Conservation (phyloP, 495 filamentous ascomycete species). For the Glonium stellatum region DNA sequence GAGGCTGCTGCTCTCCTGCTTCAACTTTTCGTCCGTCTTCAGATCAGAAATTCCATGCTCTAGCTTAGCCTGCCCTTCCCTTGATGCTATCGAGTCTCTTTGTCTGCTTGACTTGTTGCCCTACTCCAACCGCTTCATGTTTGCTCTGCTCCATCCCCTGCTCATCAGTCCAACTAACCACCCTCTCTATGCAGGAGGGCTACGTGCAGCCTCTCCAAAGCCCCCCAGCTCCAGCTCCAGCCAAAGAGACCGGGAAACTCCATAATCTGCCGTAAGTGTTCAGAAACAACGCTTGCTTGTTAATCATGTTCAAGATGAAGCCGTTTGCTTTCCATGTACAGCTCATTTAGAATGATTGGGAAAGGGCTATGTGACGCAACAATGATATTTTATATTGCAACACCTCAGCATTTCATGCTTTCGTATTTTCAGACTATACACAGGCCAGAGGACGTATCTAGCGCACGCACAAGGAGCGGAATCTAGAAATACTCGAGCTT, state of each 20-base stretch:
- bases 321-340: no score
- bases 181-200: not conserved
- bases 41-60: not conserved
- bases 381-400: not conserved
- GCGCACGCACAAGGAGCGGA: not conserved
- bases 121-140: not conserved
- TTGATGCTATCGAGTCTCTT: not conserved
- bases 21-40: not conserved
- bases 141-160: not conserved
- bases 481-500: not conserved
- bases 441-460: not conserved
- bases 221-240: not conserved
- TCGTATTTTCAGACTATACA: not conserved
- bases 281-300: no score
- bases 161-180: not conserved
- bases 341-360: not conserved
- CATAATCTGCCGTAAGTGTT: no score
- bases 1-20: not conserved
- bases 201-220: not conserved
- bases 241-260: not conserved
- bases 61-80: not conserved
- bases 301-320: no score
- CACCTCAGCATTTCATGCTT: not conserved
- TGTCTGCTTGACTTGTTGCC: not conserved
- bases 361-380: not conserved